Evolutionary conservation across 2,329 filamentous ascomycete genomes (phyloP).

Genomic region (Fusarium sp.): DNA sequence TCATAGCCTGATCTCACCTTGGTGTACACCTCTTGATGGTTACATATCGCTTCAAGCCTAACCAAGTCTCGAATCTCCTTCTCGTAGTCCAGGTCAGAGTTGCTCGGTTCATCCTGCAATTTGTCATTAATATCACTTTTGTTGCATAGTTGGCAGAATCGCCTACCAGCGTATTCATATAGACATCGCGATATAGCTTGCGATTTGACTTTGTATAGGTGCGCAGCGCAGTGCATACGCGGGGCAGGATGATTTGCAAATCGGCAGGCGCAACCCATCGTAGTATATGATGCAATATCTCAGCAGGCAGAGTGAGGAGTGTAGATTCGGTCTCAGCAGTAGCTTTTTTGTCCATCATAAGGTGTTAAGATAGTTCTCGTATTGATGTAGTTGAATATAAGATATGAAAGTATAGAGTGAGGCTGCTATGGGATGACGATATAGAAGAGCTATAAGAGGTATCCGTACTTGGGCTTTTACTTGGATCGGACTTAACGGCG

Average conservation of each 20-base stretch:
- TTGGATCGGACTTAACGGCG: constrained; percentile 36
- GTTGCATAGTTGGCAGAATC: background rate
- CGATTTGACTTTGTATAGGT: constrained; percentile 70
- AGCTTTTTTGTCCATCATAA: constrained; percentile 19
- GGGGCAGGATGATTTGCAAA: constrained; percentile 63
- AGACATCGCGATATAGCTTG: constrained; percentile 74
- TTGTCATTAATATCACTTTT: background rate
- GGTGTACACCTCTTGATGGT: constrained; percentile 47
- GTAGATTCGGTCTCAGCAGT: constrained; percentile 16
- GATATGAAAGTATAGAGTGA: constrained; percentile 3
- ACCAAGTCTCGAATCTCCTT: constrained; percentile 61
- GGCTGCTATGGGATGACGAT: constrained; percentile 33
- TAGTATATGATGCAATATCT: constrained; percentile 75
- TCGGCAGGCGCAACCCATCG: constrained; percentile 69
- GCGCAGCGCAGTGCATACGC: constrained; percentile 67
- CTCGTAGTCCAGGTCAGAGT: constrained; percentile 59
- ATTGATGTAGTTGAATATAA: background rate
- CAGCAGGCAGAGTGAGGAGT: constrained; percentile 65
- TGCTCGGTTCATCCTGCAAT: constrained; percentile 53
- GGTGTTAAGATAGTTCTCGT: background rate
- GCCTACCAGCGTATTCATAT: constrained; percentile 69
- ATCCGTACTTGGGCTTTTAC: background rate
- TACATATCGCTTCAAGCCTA: constrained; percentile 62
- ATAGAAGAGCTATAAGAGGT: constrained; percentile 20
- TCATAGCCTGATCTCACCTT: constrained; percentile 57